Percentiles rank a stretch among this genome's conserved stretches.
Evolutionary conservation across 1,139 yeast genomes (phyloP).

Genomic region (Geotrichum citri-aurantii): DNA sequence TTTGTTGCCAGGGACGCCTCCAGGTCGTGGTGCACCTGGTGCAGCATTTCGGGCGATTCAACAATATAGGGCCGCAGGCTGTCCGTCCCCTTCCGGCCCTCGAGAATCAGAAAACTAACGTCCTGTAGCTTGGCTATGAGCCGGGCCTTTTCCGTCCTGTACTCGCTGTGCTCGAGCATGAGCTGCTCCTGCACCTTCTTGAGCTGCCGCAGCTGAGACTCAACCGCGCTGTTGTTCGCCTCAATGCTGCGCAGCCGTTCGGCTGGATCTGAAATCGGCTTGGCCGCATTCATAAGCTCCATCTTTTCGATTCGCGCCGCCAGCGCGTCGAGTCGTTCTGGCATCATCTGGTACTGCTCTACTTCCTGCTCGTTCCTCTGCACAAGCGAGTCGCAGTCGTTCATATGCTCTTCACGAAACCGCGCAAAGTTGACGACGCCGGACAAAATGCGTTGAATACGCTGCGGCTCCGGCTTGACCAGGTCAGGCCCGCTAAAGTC

Average conservation of each 20-base stretch:
- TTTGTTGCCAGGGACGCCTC: constrained; percentile 44
- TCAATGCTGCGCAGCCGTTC: constrained; percentile 45
- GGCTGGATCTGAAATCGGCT: constrained; percentile 20
- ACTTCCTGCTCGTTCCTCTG: constrained; percentile 49
- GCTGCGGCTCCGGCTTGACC: constrained; percentile 60
- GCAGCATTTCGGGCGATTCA: constrained; percentile 56
- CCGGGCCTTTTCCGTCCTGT: constrained; percentile 56
- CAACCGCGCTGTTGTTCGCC: constrained; percentile 54
- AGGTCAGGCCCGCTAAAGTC: constrained; percentile 72
- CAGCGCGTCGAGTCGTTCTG: constrained; percentile 44
- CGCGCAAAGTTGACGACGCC: constrained; percentile 83
- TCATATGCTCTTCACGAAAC: constrained; percentile 63
- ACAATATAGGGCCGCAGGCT: constrained; percentile 55
- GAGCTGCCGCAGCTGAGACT: constrained; percentile 55
- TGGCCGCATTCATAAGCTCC: constrained; percentile 15
- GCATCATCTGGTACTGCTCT: constrained; percentile 39
- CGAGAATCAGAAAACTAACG: constrained; percentile 48
- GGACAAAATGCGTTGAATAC: constrained; percentile 63
- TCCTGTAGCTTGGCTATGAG: constrained; percentile 54
- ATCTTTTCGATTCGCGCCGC: constrained; percentile 31
- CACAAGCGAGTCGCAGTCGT: constrained; percentile 59
- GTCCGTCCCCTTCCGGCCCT: constrained; percentile 54
- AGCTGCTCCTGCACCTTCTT: constrained; percentile 60
- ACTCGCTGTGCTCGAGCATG: constrained; percentile 59
- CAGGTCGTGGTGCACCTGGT: constrained; percentile 53